These are phyloP conservation scores for Kluyveromyces aestuarii DNA, from an alignment of 805 yeast genomes.

Conservation along the genomic window DNA sequence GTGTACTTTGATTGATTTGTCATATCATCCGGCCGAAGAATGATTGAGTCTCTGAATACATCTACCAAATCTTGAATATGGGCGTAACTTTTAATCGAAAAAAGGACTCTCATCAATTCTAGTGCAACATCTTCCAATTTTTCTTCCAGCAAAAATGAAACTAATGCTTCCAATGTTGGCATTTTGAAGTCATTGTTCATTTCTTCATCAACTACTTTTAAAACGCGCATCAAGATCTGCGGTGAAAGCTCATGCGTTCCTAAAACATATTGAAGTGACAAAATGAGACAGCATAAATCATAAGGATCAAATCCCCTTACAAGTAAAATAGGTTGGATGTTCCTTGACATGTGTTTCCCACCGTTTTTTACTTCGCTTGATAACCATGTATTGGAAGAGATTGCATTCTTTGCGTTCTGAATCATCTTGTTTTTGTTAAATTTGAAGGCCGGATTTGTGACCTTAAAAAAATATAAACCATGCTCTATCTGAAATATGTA, in stretches of 20 bases:
- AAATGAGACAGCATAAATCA: background rate
- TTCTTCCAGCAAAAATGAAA: slow-evolving; percentile 6
- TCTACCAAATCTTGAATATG: background rate
- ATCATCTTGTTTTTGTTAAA: too few relatives aligned
- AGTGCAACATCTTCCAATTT: background rate
- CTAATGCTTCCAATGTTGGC: slow-evolving; percentile 11
- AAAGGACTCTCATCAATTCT: background rate
- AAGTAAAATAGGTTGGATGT: background rate
- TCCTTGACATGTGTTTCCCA: background rate
- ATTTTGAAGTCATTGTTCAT: background rate
- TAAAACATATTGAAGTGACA: background rate
- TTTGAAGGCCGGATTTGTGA: background rate
- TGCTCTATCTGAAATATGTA: background rate
- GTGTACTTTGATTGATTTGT: background rate
- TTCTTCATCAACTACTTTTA: background rate
- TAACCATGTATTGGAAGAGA: too few relatives aligned
- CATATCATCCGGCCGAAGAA: background rate
- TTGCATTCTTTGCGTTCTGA: too few relatives aligned
- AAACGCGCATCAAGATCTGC: background rate
- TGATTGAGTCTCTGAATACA: background rate
- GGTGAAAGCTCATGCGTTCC: background rate
- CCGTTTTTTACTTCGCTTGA: too few relatives aligned
- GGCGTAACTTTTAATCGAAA: background rate
- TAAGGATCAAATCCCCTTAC: slow-evolving; percentile 1
- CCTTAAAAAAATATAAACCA: background rate